A percentile compares a stretch with the other conserved stretches of the same genome.
These are phyloP conservation scores for Teratosphaeria viscida DNA, from an alignment of 2,329 filamentous ascomycete genomes.

Conservation along the genomic window DNA sequence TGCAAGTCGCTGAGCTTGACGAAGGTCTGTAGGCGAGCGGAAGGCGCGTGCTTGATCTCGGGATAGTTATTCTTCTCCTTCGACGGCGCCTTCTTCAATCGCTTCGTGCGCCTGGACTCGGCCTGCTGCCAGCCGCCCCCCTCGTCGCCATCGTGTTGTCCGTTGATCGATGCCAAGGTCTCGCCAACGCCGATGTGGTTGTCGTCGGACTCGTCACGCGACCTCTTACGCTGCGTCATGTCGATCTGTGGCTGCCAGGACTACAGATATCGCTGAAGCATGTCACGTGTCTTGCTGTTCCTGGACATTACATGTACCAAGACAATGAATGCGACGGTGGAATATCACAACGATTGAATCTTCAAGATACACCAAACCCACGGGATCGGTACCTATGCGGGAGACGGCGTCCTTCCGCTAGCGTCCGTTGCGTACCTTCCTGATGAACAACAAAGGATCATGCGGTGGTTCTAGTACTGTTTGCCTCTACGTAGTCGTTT, in stretches of 20 bases:
- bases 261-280: neutral
- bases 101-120: slow-evolving; percentile 14
- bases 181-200: slow-evolving; percentile 16
- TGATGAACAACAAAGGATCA: too few relatives aligned
- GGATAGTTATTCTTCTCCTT: slow-evolving; percentile 39
- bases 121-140: slow-evolving; percentile 19
- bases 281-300: neutral
- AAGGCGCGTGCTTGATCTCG: slow-evolving; percentile 41
- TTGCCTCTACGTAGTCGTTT: too few relatives aligned
- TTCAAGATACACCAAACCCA: neutral
- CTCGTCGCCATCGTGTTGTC: slow-evolving; percentile 14
- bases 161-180: slow-evolving; percentile 16
- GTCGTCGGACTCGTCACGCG: slow-evolving; percentile 14
- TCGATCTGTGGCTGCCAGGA: neutral
- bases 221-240: slow-evolving; percentile 20
- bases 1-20: slow-evolving; percentile 51
- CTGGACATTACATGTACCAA: neutral
- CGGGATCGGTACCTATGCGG: neutral
- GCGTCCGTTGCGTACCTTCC: neutral
- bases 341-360: neutral
- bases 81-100: slow-evolving; percentile 14
- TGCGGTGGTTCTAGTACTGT: too few relatives aligned
- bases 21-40: slow-evolving; percentile 44
- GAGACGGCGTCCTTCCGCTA: neutral
- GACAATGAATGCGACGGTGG: neutral